A percentile compares a stretch with the other conserved stretches of the same genome.
Conservation (phyloP, 768 basidiomycete species). For the Hericium coralloides region DNA sequence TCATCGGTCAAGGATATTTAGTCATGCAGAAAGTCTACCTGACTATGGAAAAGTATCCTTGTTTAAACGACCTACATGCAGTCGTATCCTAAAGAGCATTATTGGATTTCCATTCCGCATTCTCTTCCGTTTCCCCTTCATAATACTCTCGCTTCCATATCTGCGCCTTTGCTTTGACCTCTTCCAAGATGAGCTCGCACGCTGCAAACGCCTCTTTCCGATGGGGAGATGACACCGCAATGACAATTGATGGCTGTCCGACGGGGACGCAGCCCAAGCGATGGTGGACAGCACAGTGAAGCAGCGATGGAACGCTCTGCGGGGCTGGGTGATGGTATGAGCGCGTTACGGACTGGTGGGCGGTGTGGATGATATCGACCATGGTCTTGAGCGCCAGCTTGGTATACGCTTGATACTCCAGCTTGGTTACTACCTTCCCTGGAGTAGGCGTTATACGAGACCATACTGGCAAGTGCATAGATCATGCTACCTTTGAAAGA, state of each 20-base stretch:
- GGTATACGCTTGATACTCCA: constrained; percentile 82
- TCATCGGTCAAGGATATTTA: neutral
- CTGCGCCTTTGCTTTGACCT: constrained; percentile 73
- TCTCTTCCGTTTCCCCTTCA: constrained; percentile 52
- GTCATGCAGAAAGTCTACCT: neutral
- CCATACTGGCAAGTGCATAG: neutral
- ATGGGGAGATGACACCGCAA: constrained; percentile 80
- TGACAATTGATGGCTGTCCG: constrained; percentile 75
- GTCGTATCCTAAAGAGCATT: neutral
- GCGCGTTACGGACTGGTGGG: constrained; percentile 31
- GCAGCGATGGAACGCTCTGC: constrained; percentile 21
- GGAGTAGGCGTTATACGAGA: constrained; percentile 4
- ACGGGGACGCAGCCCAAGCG: constrained; percentile 71
- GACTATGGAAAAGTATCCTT: too few relatives aligned
- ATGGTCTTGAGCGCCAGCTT: constrained; percentile 75
- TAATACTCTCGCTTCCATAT: constrained; percentile 93
- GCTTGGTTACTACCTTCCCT: constrained; percentile 63
- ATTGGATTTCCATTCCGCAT: constrained; percentile 68
- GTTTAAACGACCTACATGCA: neutral
- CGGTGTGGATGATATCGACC: constrained; percentile 43
- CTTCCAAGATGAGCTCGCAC: constrained; percentile 79
- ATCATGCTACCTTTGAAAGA: constrained; percentile 60
- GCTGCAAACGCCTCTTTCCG: constrained; percentile 72
- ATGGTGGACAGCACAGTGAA: constrained; percentile 62
- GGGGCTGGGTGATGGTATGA: constrained; percentile 26